Evolutionary conservation across 345 rosid genomes (phyloP).

Genomic region (Eucalyptus microcorys): DNA sequence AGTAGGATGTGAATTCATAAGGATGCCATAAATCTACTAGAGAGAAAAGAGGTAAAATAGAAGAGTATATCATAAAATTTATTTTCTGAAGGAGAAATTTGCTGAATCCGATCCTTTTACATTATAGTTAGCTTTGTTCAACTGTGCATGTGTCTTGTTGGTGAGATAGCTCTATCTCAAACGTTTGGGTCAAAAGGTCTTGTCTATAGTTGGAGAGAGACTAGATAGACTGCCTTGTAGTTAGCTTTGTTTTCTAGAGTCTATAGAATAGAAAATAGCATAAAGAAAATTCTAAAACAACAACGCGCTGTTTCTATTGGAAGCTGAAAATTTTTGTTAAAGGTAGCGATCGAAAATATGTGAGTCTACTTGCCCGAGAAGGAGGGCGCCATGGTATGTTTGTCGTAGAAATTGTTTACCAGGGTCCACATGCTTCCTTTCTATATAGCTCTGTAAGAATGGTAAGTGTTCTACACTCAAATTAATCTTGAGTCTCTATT

Average conservation of each 20-base stretch:
- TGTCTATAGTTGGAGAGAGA: neutral
- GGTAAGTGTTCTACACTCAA: too few species aligned
- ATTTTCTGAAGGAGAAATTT: too few species aligned
- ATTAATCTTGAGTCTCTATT: too few species aligned
- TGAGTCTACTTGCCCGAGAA: too few species aligned
- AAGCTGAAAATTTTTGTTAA: too few species aligned
- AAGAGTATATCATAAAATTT: neutral
- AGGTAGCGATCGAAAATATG: too few species aligned
- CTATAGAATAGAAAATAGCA: neutral
- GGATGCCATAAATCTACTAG: neutral
- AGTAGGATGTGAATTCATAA: neutral
- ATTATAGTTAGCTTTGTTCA: neutral
- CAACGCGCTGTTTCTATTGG: neutral
- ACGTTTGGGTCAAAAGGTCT: neutral
- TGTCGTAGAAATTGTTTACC: too few species aligned
- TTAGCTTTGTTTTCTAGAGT: neutral
- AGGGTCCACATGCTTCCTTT: too few species aligned
- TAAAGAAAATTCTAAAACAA: neutral
- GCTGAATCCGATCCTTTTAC: too few species aligned
- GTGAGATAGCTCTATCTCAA: neutral
- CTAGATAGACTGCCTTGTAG: neutral
- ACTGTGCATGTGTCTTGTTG: neutral
- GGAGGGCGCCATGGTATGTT: too few species aligned
- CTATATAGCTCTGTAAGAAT: too few species aligned
- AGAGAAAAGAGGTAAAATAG: neutral